Evolutionary conservation across 805 yeast species (phyloP).

Genomic region (Nakazawaea ernobii): DNA sequence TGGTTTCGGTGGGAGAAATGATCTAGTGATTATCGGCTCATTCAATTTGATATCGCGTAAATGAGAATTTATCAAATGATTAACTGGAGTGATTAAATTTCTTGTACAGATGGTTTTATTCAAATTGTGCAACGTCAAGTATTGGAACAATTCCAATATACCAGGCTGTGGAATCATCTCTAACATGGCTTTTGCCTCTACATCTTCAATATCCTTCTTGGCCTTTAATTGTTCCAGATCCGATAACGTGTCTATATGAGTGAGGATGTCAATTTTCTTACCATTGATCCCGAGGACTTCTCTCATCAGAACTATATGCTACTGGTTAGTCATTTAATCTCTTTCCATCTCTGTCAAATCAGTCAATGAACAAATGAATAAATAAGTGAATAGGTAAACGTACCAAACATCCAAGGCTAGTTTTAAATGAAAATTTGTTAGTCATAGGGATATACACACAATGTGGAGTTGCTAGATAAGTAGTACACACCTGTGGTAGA

Average conservation of each 20-base stretch:
- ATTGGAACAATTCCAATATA: constrained; percentile 33
- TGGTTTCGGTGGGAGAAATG: constrained; percentile 65
- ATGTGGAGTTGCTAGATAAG: background rate
- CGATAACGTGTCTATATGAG: constrained; percentile 39
- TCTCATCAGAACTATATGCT: constrained; percentile 45
- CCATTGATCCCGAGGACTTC: constrained; percentile 44
- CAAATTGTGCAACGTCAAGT: constrained; percentile 22
- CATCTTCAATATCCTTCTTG: constrained; percentile 36
- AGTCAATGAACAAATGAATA: too few species aligned
- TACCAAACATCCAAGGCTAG: constrained; percentile 27
- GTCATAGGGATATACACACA: background rate
- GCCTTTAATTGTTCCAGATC: constrained; percentile 36
- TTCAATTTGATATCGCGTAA: constrained; percentile 31
- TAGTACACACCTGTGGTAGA: constrained; percentile 42
- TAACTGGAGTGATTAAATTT: constrained; percentile 49
- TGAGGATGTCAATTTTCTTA: constrained; percentile 45
- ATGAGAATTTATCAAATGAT: constrained; percentile 39
- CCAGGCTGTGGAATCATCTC: constrained; percentile 50
- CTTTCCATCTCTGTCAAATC: too few species aligned
- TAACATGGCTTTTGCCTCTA: constrained; percentile 61
- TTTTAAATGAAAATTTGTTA: background rate
- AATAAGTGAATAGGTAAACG: constrained; percentile 5
- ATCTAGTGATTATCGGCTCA: constrained; percentile 55
- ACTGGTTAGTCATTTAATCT: too few species aligned
- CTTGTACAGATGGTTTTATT: constrained; percentile 60